phyloP scores from a whole-genome alignment of 2,329 filamentous ascomycete genomes.

The Thielaviopsis ethacetica region DNA sequence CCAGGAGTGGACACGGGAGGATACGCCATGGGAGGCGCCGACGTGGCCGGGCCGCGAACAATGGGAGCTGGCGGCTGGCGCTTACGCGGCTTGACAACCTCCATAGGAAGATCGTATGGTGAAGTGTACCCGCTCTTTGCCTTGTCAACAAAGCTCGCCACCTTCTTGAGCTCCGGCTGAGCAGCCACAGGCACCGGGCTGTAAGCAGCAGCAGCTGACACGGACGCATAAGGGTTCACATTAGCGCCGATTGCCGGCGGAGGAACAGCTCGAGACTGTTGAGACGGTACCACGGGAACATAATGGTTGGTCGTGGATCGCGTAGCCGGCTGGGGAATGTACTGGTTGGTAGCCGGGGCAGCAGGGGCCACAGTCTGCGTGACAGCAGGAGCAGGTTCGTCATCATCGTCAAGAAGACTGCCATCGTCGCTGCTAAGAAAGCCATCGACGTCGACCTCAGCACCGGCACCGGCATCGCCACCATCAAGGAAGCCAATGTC shows the following conservation, averaged over 20 bases:
- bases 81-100: constrained; percentile 60
- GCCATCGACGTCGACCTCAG: constrained; percentile 41
- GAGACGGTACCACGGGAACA: constrained; percentile 13
- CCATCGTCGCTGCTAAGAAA: constrained; percentile 75
- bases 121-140: constrained; percentile 84
- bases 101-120: constrained; percentile 87
- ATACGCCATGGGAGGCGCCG: constrained; percentile 18
- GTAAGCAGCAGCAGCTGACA: constrained; percentile 16
- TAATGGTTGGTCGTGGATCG: constrained; percentile 11
- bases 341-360: not conserved
- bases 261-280: constrained; percentile 12
- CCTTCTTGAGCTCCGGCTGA: constrained; percentile 34
- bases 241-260: not conserved
- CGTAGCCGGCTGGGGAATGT: not conserved
- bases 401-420: constrained; percentile 63
- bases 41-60: not conserved
- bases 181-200: constrained; percentile 23
- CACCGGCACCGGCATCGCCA: constrained; percentile 29
- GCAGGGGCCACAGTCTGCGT: constrained; percentile 6
- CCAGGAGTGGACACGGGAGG: constrained; percentile 19
- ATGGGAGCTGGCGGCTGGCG: constrained; percentile 33
- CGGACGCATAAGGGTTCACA: constrained; percentile 12
- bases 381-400: constrained; percentile 21
- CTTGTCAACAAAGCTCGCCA: constrained; percentile 79
- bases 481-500: constrained; percentile 48